Percentiles rank a stretch among this genome's conserved stretches.
phyloP scores from a whole-genome alignment of 345 rosid species.

The Gynandropsis gynandra region DNA sequence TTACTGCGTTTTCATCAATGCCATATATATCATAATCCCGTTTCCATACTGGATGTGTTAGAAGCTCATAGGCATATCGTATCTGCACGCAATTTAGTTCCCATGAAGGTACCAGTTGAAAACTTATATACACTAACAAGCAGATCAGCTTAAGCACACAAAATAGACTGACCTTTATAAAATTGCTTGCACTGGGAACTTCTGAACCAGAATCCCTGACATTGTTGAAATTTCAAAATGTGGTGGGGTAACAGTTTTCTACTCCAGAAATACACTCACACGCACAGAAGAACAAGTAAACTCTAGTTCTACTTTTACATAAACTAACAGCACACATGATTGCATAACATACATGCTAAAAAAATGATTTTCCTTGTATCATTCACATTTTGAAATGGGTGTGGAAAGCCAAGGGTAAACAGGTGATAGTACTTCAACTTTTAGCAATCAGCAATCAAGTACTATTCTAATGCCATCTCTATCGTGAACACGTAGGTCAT shows the following conservation, averaged over 20 bases:
- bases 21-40: slow-evolving; percentile 72
- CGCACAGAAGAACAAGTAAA: slow-evolving; percentile 6
- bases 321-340: neutral
- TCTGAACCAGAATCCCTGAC: slow-evolving; percentile 54
- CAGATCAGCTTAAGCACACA: neutral
- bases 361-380: neutral
- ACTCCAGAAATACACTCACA: neutral
- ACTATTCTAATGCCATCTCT: neutral
- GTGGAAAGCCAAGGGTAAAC: neutral
- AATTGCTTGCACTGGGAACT: slow-evolving; percentile 36
- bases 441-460: slow-evolving; percentile 8
- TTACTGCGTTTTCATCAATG: slow-evolving; percentile 71
- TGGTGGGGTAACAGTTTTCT: neutral
- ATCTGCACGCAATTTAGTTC: slow-evolving; percentile 38
- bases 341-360: neutral
- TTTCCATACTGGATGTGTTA: slow-evolving; percentile 67
- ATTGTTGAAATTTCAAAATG: slow-evolving; percentile 7
- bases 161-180: slow-evolving; percentile 51
- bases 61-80: slow-evolving; percentile 73
- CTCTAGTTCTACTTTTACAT: slow-evolving; percentile 11
- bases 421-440: neutral
- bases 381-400: neutral
- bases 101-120: neutral
- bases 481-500: neutral
- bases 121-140: neutral